Conservation (phyloP, 2,329 filamentous ascomycete genomes). For the Orbilia oligospora region DNA sequence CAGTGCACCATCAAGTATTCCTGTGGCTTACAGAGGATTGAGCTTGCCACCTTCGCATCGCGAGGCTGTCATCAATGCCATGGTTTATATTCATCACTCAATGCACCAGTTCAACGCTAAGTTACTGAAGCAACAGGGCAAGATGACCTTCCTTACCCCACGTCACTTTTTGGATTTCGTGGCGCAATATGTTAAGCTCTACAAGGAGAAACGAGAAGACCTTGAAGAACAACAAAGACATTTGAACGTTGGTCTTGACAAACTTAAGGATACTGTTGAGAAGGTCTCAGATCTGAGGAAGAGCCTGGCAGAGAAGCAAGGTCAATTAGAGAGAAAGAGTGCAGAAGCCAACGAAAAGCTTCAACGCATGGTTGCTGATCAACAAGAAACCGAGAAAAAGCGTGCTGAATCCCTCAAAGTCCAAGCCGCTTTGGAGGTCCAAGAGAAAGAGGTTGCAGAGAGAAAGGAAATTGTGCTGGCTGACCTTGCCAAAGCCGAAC, state of each 20-base stretch:
- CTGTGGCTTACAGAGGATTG: constrained; percentile 90
- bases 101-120: constrained; percentile 90
- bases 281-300: constrained; percentile 93
- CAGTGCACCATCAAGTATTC: constrained; percentile 88
- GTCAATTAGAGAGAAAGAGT: constrained; percentile 91
- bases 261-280: constrained; percentile 94
- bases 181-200: constrained; percentile 95
- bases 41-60: constrained; percentile 88
- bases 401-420: constrained; percentile 91
- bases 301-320: constrained; percentile 94
- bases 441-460: constrained; percentile 87
- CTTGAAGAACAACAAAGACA: constrained; percentile 98
- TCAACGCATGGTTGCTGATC: constrained; percentile 95
- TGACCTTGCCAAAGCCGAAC: constrained; percentile 91
- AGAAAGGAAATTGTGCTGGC: constrained; percentile 86
- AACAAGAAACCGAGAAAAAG: constrained; percentile 91
- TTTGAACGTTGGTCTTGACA: constrained; percentile 97
- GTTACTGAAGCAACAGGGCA: constrained; percentile 90
- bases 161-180: constrained; percentile 98
- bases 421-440: constrained; percentile 86
- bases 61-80: constrained; percentile 93
- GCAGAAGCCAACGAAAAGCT: constrained; percentile 97
- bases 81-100: constrained; percentile 99
- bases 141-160: constrained; percentile 91
- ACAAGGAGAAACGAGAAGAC: constrained; percentile 98